phyloP scores from a whole-genome alignment of 2,329 filamentous ascomycete species.

The Chalaropsis ovoidea region DNA sequence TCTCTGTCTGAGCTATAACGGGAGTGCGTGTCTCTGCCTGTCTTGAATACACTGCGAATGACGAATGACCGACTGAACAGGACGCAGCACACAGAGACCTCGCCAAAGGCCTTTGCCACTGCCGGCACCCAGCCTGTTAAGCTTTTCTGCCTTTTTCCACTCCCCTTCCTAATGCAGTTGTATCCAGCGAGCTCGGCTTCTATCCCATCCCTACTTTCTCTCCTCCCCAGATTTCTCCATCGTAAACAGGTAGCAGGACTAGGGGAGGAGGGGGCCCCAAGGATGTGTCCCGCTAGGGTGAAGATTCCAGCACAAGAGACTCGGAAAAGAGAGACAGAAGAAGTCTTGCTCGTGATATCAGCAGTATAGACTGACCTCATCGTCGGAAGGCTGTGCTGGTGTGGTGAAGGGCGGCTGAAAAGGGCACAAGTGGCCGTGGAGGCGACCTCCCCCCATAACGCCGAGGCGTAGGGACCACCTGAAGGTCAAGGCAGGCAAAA shows the following conservation, averaged over 20 bases:
- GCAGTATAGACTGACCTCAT: neutral
- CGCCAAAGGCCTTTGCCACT: neutral
- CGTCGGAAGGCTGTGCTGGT: neutral
- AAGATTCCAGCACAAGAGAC: neutral
- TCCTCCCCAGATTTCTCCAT: conserved; percentile 1
- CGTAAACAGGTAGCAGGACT: neutral
- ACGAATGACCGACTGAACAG: neutral
- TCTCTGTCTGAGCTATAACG: neutral
- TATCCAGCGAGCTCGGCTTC: conserved; percentile 4
- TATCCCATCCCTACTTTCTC: conserved; percentile 9
- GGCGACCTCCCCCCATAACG: neutral
- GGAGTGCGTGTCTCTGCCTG: neutral
- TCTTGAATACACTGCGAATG: neutral
- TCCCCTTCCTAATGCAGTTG: conserved; percentile 5
- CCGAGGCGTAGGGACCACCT: no score
- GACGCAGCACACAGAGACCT: neutral
- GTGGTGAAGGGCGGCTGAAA: neutral
- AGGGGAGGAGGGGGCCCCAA: neutral
- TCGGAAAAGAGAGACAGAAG: neutral
- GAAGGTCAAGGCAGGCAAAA: neutral
- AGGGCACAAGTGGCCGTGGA: neutral
- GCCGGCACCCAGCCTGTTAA: neutral
- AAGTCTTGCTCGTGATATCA: neutral
- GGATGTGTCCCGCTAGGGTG: neutral
- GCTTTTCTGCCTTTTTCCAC: conserved; percentile 3